Evolutionary conservation across 2,329 filamentous ascomycete genomes (phyloP).

Genomic region (Apiospora phragmitis): DNA sequence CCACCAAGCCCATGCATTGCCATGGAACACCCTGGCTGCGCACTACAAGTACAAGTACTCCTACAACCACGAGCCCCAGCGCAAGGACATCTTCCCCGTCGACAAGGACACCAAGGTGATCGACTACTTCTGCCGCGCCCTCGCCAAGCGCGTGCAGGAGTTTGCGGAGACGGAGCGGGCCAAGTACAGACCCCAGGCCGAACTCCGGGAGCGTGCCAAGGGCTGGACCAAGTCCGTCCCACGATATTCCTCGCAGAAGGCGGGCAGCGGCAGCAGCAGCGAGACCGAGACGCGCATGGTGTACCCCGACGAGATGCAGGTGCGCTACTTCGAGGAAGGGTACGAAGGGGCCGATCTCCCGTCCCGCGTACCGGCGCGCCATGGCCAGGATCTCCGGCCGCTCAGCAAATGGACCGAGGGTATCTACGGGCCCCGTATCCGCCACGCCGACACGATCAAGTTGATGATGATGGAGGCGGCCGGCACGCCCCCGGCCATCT

Average conservation of each 20-base stretch:
- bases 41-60: neutral
- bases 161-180: neutral
- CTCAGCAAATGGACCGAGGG: neutral
- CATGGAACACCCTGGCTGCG: neutral
- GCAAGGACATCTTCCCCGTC: conserved; percentile 9
- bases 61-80: neutral
- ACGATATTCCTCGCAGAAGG: too few species aligned
- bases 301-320: neutral
- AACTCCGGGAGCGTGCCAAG: neutral
- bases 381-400: neutral
- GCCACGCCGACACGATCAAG: neutral
- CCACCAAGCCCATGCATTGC: neutral
- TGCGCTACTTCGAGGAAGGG: neutral
- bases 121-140: conserved; percentile 5
- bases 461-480: conserved; percentile 1
- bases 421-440: neutral
- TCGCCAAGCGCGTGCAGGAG: neutral
- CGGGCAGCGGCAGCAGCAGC: too few species aligned
- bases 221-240: neutral
- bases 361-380: neutral
- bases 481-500: neutral
- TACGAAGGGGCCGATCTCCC: neutral
- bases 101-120: neutral
- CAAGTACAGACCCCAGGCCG: neutral
- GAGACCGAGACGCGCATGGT: neutral